A percentile compares a stretch with the other conserved stretches of the same genome.
Evolutionary conservation across 2,329 filamentous ascomycete species (phyloP).

Genomic region (Zymoseptoria ardabiliae): DNA sequence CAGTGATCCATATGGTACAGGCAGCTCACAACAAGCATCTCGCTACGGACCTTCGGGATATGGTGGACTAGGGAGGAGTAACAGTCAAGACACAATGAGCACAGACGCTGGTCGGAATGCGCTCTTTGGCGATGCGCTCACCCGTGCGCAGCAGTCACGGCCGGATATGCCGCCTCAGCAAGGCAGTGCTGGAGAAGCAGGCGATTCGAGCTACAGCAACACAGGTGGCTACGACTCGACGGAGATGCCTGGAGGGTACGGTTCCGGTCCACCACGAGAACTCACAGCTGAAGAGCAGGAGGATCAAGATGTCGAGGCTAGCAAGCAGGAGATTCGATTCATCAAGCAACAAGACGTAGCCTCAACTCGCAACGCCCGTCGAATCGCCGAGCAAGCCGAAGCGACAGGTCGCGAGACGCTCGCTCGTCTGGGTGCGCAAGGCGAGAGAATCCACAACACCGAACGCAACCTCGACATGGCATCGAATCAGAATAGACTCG

Average conservation of each 20-base stretch:
- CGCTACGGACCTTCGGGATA: conserved; percentile 47
- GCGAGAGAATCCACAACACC: conserved; percentile 72
- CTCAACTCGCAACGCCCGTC: conserved; percentile 62
- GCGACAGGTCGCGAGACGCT: conserved; percentile 66
- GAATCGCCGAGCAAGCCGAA: conserved; percentile 60
- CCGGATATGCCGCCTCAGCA: conserved; percentile 1
- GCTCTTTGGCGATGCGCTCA: conserved; percentile 52
- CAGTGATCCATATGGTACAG: conserved; percentile 45
- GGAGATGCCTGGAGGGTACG: conserved; percentile 34
- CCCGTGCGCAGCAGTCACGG: conserved; percentile 31
- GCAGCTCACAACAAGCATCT: conserved; percentile 23
- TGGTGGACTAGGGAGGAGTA: conserved; percentile 46
- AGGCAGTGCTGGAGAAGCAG: neutral
- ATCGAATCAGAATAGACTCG: conserved; percentile 61
- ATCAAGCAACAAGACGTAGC: conserved; percentile 71
- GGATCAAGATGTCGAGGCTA: conserved; percentile 62
- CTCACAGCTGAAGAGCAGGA: conserved; percentile 75
- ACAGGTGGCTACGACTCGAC: conserved; percentile 23
- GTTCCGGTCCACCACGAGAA: conserved; percentile 60
- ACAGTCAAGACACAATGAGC: conserved; percentile 43
- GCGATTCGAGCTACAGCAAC: conserved; percentile 28
- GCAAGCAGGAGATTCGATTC: conserved; percentile 66
- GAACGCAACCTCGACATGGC: conserved; percentile 78
- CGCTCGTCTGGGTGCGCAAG: conserved; percentile 66
- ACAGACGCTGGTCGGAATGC: conserved; percentile 54